Conservation (phyloP, 305 asterid species). For the Lippia alba region DNA sequence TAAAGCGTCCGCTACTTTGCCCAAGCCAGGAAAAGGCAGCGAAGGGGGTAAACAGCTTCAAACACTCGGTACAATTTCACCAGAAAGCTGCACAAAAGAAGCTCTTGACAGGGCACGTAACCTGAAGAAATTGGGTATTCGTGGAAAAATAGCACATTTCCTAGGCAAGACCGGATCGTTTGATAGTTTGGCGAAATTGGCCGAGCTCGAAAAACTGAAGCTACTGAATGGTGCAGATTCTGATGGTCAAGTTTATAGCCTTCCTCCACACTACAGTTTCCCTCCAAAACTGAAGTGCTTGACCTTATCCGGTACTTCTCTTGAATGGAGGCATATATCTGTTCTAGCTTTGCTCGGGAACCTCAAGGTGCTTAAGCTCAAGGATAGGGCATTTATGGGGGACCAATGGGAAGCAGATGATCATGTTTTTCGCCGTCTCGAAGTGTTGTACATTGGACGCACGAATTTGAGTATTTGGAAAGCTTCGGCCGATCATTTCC, state of each 20-base stretch:
- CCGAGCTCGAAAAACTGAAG: slow-evolving; percentile 24
- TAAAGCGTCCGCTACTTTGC: slow-evolving; percentile 31
- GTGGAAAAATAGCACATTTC: slow-evolving; percentile 38
- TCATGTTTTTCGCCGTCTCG: slow-evolving; percentile 44
- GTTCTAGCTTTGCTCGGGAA: slow-evolving; percentile 35
- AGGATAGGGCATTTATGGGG: slow-evolving; percentile 40
- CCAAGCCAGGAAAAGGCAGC: slow-evolving; percentile 7
- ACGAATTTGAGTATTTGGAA: slow-evolving; percentile 40
- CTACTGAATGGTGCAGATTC: background rate
- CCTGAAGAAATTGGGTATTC: slow-evolving; percentile 38
- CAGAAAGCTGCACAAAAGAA: slow-evolving; percentile 35
- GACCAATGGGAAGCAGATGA: slow-evolving; percentile 33
- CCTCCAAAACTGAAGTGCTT: background rate
- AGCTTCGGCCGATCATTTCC: slow-evolving; percentile 45
- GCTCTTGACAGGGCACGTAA: slow-evolving; percentile 33
- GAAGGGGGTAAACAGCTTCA: slow-evolving; percentile 37
- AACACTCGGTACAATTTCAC: slow-evolving; percentile 39
- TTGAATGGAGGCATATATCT: slow-evolving; percentile 37
- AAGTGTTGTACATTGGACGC: slow-evolving; percentile 40
- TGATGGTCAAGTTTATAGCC: background rate
- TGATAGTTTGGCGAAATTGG: slow-evolving; percentile 33
- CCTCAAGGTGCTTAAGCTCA: slow-evolving; percentile 44
- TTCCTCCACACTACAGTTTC: background rate
- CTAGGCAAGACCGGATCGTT: slow-evolving; percentile 29
- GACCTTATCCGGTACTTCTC: slow-evolving; percentile 1